These are phyloP conservation scores for Pulveroboletus sp. DNA, from an alignment of 768 basidiomycete species.

Conservation along the genomic window DNA sequence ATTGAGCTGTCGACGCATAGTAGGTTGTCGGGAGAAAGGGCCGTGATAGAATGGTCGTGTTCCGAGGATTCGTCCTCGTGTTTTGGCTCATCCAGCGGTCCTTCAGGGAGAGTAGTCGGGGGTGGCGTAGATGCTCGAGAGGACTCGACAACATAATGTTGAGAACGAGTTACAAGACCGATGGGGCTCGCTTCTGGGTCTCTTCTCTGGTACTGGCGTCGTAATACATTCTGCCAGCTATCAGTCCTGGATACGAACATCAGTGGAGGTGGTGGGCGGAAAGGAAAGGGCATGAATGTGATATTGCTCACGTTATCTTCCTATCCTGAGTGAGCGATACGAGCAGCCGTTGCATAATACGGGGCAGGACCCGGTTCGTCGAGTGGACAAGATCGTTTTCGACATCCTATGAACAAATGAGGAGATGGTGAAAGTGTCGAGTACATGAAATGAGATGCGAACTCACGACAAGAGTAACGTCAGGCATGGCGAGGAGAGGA, in stretches of 20 bases:
- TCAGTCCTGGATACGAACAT: slow-evolving; percentile 44
- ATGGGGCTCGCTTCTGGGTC: slow-evolving; percentile 69
- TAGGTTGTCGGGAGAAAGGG: slow-evolving; percentile 4
- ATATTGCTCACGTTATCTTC: slow-evolving; percentile 60
- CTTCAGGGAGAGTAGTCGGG: slow-evolving; percentile 8
- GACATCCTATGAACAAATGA: slow-evolving; percentile 51
- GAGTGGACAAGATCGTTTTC: slow-evolving; percentile 70
- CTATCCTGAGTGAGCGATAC: slow-evolving; percentile 75
- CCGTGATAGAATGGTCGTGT: background rate
- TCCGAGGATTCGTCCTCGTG: slow-evolving; percentile 14
- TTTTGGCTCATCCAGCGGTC: slow-evolving; percentile 5
- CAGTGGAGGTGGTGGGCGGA: slow-evolving; percentile 11
- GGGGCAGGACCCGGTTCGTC: slow-evolving; percentile 56
- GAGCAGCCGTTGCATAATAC: slow-evolving; percentile 70
- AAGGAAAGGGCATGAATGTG: slow-evolving; percentile 18
- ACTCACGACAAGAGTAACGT: slow-evolving; percentile 63
- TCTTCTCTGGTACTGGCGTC: slow-evolving; percentile 73
- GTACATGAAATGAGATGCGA: background rate
- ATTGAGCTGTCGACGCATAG: background rate
- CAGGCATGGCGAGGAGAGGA: slow-evolving; percentile 63
- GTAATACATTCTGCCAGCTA: slow-evolving; percentile 75
- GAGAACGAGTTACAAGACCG: slow-evolving; percentile 42
- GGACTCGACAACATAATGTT: slow-evolving; percentile 20
- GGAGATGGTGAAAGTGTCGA: slow-evolving; percentile 2
- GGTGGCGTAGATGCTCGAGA: slow-evolving; percentile 29